Base-by-base conservation (phyloP, 2,329 filamentous ascomycete genomes). In the Emericellopsis cladophorae region DNA sequence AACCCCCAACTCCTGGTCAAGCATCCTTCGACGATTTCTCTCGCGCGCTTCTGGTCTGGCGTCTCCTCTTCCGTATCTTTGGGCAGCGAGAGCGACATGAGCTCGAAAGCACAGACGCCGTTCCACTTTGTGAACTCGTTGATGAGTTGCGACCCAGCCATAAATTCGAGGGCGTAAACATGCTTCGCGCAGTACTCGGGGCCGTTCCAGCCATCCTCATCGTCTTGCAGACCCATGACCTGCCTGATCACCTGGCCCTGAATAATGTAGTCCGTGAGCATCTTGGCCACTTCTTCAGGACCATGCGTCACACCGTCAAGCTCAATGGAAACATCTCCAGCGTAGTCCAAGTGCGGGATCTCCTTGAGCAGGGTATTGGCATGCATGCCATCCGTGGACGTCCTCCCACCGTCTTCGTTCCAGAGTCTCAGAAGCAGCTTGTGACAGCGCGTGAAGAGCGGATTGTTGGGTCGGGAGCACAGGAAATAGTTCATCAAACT, bases 261-360 rank as follows among this genome's bases (percentile, higher is more conserved):
- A 33, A 70, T 67, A 42, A 75, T 73, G 46, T 77, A 78, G 48
- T 78, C 72, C 3, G 66, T 68, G 48, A 76, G 58, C 46, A 67
- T 57, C 41, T 51, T 58, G 31, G 59, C 58, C 11, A 57, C 49
- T 26, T 65, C 65, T 7, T 67, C 61, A 4, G 60, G 42, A 4
- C 51, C 54, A 49, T 56, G 59, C 11, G 45, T 55, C 39, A 46
- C 48, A 9, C 49, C 52, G 14, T 50, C 35, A 31, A 54, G 51
- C 7, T 45, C 46, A 18, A 52, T 51, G 0, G 48, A 41, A 9
- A 43, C 7, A 15, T 18, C 11, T 7, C 21, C 41, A n/a, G 26
- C 39, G 2, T 32, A 37, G 9, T 59, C 45, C 50, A 64, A 59
- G 40, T 66, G 52, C 4, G 64, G 58, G 2, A 66, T 46, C 1